phyloP scores from a whole-genome alignment of 2,329 filamentous ascomycete genomes.

The Pochonia chlamydosporia region DNA sequence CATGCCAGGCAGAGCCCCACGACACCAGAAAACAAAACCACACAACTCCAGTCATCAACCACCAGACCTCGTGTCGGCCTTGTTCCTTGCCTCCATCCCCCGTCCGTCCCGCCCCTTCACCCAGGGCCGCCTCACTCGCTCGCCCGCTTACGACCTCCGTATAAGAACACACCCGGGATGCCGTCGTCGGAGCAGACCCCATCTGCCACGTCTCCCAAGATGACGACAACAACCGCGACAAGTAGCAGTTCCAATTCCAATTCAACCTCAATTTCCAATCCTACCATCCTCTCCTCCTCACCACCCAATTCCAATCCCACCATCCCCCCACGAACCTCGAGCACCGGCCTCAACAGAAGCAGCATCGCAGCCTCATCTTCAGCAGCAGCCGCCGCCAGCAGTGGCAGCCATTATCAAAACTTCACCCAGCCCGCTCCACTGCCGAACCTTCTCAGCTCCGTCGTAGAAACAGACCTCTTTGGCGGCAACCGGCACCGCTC shows the following conservation, averaged over 20 bases:
- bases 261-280: too few species aligned
- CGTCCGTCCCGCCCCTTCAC: too few species aligned
- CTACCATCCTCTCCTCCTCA: conserved; percentile 22
- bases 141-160: background rate
- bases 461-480: conserved; percentile 59
- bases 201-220: conserved; percentile 13
- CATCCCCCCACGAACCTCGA: conserved; percentile 69
- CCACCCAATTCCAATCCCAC: conserved; percentile 42
- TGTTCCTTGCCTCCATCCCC: background rate
- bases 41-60: too few species aligned
- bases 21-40: too few species aligned
- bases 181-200: background rate
- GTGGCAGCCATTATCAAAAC: conserved; percentile 2
- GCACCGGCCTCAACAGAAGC: conserved; percentile 23
- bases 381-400: background rate
- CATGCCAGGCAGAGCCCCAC: too few species aligned
- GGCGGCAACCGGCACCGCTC: conserved; percentile 21
- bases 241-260: conserved; percentile 3
- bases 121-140: background rate
- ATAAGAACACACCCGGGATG: background rate
- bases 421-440: conserved; percentile 10
- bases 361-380: conserved; percentile 15
- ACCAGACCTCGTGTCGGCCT: background rate
- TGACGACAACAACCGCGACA: conserved; percentile 20
- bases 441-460: conserved; percentile 37